Evolutionary conservation across 495 filamentous ascomycete genomes (phyloP).

Genomic region (Endocarpon pusillum): DNA sequence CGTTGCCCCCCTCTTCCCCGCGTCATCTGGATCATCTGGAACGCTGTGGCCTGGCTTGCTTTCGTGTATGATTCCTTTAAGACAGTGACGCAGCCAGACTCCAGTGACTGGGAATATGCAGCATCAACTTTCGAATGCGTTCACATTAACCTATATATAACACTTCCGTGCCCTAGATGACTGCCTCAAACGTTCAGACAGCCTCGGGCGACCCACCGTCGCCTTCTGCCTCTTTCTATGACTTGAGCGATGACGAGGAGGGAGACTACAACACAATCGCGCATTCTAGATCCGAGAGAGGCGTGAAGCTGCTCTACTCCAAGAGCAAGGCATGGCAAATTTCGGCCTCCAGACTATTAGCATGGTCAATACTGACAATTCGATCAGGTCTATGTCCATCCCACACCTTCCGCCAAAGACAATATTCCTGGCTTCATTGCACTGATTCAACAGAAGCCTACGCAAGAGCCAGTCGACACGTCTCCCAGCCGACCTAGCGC

Average conservation of each 20-base stretch:
- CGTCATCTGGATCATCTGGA: no score
- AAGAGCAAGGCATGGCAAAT: slow-evolving; percentile 71
- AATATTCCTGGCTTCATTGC: slow-evolving; percentile 96
- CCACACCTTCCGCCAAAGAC: slow-evolving; percentile 80
- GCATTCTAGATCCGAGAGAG: slow-evolving; percentile 57
- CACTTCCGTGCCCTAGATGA: no score
- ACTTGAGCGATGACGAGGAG: slow-evolving; percentile 91
- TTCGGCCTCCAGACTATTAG: neutral
- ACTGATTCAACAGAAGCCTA: slow-evolving; percentile 74
- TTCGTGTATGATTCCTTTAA: no score
- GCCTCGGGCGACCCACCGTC: slow-evolving; percentile 46
- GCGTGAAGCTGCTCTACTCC: slow-evolving; percentile 88
- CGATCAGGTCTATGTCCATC: slow-evolving; percentile 83
- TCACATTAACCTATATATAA: no score
- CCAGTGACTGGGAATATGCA: no score
- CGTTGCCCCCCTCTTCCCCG: no score
- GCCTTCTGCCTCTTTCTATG: slow-evolving; percentile 84
- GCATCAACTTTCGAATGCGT: no score
- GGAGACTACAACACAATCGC: slow-evolving; percentile 91
- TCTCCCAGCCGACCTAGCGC: slow-evolving; percentile 26
- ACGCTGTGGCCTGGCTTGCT: no score
- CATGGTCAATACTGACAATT: slow-evolving; percentile 9
- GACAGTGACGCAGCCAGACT: no score
- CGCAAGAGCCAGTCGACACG: slow-evolving; percentile 8
- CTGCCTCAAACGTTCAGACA: slow-evolving; percentile 13